A percentile compares a stretch with the other conserved stretches of the same genome.
phyloP scores from a whole-genome alignment of 2,329 filamentous ascomycete genomes.

The Botrytis porri region DNA sequence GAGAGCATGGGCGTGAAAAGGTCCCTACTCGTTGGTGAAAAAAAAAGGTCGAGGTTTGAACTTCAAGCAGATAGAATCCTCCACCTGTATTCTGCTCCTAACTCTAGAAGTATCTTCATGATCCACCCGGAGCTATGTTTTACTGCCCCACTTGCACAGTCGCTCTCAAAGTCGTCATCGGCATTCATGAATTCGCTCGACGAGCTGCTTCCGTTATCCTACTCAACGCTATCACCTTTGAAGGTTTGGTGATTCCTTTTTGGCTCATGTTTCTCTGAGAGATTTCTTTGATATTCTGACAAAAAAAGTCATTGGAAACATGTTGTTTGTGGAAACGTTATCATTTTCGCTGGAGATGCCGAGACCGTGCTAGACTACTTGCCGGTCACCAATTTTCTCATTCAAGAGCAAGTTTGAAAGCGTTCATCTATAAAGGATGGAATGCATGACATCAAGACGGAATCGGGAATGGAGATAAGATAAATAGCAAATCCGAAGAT shows the following conservation, averaged over 20 bases:
- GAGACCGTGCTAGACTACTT: neutral
- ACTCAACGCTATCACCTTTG: neutral
- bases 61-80: neutral
- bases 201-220: neutral
- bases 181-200: neutral
- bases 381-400: neutral
- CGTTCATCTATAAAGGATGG: neutral
- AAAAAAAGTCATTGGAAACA: neutral
- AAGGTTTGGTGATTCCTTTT: neutral
- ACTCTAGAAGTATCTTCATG: neutral
- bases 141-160: neutral
- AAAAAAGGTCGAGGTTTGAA: neutral
- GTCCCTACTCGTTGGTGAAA: neutral
- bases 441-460: neutral
- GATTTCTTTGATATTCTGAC: rapidly evolving
- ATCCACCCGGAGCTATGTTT: neutral
- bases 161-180: neutral
- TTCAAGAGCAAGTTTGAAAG: neutral
- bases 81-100: neutral
- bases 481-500: neutral
- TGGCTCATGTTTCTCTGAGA: neutral
- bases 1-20: neutral
- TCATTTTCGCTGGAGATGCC: neutral
- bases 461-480: neutral
- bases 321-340: neutral